Evolutionary conservation across 192 early-diverging fungal genomes (phyloP).

Genomic region (Coemansia pectinata): DNA sequence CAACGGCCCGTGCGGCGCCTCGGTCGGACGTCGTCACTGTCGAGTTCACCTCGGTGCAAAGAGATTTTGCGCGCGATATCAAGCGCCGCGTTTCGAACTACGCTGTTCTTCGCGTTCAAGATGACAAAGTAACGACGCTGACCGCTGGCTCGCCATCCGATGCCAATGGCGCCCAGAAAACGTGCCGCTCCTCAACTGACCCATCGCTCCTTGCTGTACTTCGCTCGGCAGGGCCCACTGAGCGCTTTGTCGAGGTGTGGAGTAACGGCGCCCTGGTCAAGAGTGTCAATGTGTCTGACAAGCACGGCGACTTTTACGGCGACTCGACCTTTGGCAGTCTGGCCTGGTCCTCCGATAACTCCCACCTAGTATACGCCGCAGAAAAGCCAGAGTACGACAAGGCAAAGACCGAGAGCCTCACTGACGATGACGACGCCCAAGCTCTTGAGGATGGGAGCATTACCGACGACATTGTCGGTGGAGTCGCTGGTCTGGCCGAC

Average conservation of each 20-base stretch:
- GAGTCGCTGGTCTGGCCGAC: constrained; percentile 40
- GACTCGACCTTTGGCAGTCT: constrained; percentile 70
- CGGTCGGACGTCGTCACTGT: constrained; percentile 23
- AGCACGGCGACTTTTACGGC: constrained; percentile 71
- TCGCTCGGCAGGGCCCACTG: constrained; percentile 22
- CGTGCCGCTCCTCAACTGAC: constrained; percentile 38
- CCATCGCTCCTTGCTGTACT: constrained; percentile 43
- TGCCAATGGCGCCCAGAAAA: constrained; percentile 29
- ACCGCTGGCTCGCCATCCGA: constrained; percentile 35
- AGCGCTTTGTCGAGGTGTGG: constrained; percentile 66
- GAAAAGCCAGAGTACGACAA: constrained; percentile 57
- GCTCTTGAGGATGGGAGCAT: constrained; percentile 10
- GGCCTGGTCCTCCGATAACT: constrained; percentile 61
- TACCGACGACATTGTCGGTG: constrained; percentile 42
- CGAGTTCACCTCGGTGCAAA: constrained; percentile 45
- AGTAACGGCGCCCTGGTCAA: constrained; percentile 54
- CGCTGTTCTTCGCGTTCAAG: constrained; percentile 32
- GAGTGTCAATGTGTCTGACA: constrained; percentile 64
- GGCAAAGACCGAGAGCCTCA: constrained; percentile 16
- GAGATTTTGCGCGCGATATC: constrained; percentile 58
- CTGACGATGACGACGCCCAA: background rate
- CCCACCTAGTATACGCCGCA: constrained; percentile 66
- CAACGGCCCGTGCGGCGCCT: constrained; percentile 8
- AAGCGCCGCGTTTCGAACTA: constrained; percentile 51
- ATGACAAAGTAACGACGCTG: constrained; percentile 24